Base-by-base conservation (phyloP, 108 stramenopile species). In the Pseudonitzschia delicatissima region DNA sequence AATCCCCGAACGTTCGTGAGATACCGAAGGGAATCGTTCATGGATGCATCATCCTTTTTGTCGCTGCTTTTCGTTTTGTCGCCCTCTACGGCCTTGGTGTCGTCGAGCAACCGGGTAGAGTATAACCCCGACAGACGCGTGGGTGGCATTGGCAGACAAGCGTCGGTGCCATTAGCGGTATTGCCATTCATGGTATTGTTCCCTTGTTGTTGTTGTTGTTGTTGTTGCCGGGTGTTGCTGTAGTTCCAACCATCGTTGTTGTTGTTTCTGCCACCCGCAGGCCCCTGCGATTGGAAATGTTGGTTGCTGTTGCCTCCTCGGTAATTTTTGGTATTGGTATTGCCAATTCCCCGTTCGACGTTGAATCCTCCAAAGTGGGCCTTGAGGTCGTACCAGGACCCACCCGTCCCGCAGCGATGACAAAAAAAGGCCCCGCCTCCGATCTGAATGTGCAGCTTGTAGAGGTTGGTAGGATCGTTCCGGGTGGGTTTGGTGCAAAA, bases 321-420 rank as follows among this genome's bases (percentile, higher is more conserved):
- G n/a, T n/a, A n/a, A 12, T 9, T 42, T 42, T 13, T 42, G 40
- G 12, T 42, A 13, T 42, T 9, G 40, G 13, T 9, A 42, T n/a
- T n/a, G 21, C 36, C 37, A 5, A 36, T 18, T 17, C 60, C 60
- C 60, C 60, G 15, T 21, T 62, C 45, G 18, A 65, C 39, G 45
- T 52, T 49, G 29, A 69, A 85, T 26, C 88, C 87, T 29, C 77
- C 74, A 23, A 93, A 40, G 1, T 70, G 60, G n/a, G 74, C 73
- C 76, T 93, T 95, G 55, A 95, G 94, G 70, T 96, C 95, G 64
- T 82, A 96, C 96, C 96, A 97, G 36, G 79, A 81, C 1, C 96
- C 96, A 8, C 85, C 80, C 40, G 79, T 66, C 0, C 92, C 93
- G 68, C 96, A 97, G 25, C 96, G 84, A 79, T 96, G 95, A 77